Percentiles rank a stretch among this genome's conserved stretches.
Conservation (phyloP, 441 rosid genomes). For the Syzygium syzygioides region DNA sequence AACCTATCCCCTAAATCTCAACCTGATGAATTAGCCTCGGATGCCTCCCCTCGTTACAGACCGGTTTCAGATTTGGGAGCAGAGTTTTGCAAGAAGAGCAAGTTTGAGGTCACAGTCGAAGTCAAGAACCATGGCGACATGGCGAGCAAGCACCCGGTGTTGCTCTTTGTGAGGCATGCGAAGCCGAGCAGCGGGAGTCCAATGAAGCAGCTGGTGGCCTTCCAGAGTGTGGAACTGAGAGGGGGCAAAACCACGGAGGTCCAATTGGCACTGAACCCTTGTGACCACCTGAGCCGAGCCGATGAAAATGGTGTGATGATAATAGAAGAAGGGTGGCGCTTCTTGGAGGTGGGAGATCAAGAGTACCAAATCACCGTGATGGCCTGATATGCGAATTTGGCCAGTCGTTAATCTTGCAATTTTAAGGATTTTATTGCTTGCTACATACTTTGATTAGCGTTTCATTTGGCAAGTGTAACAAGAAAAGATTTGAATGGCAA, state of each 20-base stretch:
- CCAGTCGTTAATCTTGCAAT: neutral
- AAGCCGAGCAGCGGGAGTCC: conserved; percentile 39
- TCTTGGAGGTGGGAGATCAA: conserved; percentile 62
- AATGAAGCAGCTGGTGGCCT: conserved; percentile 56
- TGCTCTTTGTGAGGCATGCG: conserved; percentile 48
- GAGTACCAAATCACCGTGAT: conserved; percentile 42
- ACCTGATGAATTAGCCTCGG: conserved; percentile 9
- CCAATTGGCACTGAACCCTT: conserved; percentile 47
- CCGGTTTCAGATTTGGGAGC: conserved; percentile 43
- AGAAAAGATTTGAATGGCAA: neutral
- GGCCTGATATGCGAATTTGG: conserved; percentile 13
- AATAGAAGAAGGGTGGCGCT: conserved; percentile 54
- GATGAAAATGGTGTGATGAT: conserved; percentile 59
- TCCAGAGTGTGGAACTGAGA: conserved; percentile 49
- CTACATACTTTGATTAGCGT: neutral
- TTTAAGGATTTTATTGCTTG: neutral
- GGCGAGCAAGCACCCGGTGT: conserved; percentile 70
- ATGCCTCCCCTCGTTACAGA: conserved; percentile 5
- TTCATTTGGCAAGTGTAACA: neutral
- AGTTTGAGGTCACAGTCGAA: conserved; percentile 34
- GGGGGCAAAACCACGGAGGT: conserved; percentile 46
- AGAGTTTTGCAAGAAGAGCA: conserved; percentile 34
- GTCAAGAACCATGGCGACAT: conserved; percentile 62
- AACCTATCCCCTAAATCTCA: conserved; percentile 12
- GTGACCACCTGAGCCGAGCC: conserved; percentile 66